Evolutionary conservation across 495 filamentous ascomycete genomes (phyloP).

Genomic region (Hypomontagnella submonticulosa): DNA sequence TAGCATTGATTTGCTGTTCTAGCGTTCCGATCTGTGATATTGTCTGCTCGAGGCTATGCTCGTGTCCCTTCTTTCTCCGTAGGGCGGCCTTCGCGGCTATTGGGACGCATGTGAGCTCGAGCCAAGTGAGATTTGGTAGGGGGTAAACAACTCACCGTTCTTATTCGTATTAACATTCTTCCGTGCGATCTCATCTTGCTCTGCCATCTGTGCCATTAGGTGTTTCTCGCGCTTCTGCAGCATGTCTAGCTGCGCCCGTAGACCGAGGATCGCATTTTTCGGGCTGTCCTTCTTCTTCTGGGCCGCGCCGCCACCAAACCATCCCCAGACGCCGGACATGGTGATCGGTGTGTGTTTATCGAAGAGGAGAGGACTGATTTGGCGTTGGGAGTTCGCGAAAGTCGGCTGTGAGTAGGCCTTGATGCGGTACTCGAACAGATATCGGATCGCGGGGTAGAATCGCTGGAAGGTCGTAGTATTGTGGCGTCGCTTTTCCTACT

Average conservation of each 20-base stretch:
- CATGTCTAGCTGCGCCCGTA: slow-evolving; percentile 94
- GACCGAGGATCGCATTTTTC: slow-evolving; percentile 93
- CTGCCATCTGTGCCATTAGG: slow-evolving; percentile 87
- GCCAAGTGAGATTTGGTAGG: not conserved
- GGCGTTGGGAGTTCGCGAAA: slow-evolving; percentile 5
- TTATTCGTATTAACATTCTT: slow-evolving; percentile 93
- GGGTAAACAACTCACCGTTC: slow-evolving; percentile 69
- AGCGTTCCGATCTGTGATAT: slow-evolving; percentile 87
- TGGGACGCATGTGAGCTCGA: slow-evolving; percentile 26
- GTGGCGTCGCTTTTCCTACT: slow-evolving; percentile 35
- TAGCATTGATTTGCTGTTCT: slow-evolving; percentile 94
- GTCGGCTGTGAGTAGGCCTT: not conserved
- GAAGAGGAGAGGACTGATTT: slow-evolving; percentile 19
- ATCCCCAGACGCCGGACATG: slow-evolving; percentile 79
- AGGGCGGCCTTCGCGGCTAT: slow-evolving; percentile 91
- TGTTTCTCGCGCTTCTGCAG: slow-evolving; percentile 96
- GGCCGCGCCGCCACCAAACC: slow-evolving; percentile 83
- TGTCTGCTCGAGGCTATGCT: slow-evolving; percentile 91
- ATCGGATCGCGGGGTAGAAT: slow-evolving; percentile 41
- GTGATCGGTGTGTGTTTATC: slow-evolving; percentile 34
- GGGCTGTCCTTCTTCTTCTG: slow-evolving; percentile 91
- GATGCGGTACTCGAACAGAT: slow-evolving; percentile 17
- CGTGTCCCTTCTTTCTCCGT: slow-evolving; percentile 91
- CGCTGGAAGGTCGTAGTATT: slow-evolving; percentile 14
- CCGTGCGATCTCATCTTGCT: slow-evolving; percentile 91